Evolutionary conservation across 176 grass and related monocot genomes (phyloP).

Genomic region (Hordeum vulgare): MorexV3_pseudomolecules_assembly NC_058520.1:583985898-583986397

Average conservation of each 20-base stretch:
- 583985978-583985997: conserved; percentile 36
- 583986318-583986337: too few species aligned
- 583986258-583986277: too few species aligned
- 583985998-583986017: conserved; percentile 14
- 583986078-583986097: conserved; percentile 5
- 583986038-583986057: not conserved
- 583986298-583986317: too few species aligned
- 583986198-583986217: not conserved
- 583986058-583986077: conserved; percentile 3
- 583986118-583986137: not conserved
- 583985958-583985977: conserved; percentile 26
- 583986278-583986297: too few species aligned
- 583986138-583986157: conserved; percentile 27
- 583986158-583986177: not conserved
- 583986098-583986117: not conserved
- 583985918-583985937: conserved; percentile 22
- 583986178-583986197: not conserved
- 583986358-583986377: not conserved
- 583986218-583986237: not conserved
- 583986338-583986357: too few species aligned
- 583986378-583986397: not conserved
- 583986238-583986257: not conserved
- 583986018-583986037: not conserved
- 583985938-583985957: conserved; percentile 17
- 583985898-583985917: conserved; percentile 3